phyloP scores from a whole-genome alignment of 2,329 filamentous ascomycete species.

The Claviceps sp. region DNA sequence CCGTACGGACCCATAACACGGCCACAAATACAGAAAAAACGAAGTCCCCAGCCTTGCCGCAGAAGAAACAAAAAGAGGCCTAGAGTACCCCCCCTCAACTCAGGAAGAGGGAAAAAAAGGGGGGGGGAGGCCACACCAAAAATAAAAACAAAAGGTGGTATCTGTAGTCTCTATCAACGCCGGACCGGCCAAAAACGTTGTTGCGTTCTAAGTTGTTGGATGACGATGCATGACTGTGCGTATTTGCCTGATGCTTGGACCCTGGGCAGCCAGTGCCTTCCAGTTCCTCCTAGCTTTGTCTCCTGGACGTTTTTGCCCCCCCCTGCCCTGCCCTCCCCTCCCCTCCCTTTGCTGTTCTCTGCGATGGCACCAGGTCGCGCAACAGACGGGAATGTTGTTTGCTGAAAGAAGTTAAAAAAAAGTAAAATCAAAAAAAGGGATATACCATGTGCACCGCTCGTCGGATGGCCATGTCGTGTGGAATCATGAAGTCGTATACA shows the following conservation, averaged over 20 bases:
- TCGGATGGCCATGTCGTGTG: conserved; percentile 2
- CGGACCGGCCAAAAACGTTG: conserved; percentile 11
- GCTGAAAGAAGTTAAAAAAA: not conserved
- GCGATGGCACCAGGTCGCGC: not conserved
- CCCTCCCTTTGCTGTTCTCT: not conserved
- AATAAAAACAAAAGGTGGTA: conserved; percentile 7
- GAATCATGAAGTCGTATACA: conserved; percentile 6
- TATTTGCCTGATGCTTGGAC: not conserved
- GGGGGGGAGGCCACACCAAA: not conserved
- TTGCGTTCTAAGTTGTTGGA: conserved; percentile 7
- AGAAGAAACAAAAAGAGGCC: not conserved
- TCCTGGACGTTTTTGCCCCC: not conserved
- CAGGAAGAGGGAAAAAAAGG: too few relatives aligned
- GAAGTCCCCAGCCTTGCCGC: too few relatives aligned
- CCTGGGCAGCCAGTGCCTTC: not conserved
- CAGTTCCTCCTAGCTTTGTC: too few relatives aligned
- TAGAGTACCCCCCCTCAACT: too few relatives aligned
- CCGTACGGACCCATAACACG: not conserved
- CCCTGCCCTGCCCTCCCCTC: not conserved
- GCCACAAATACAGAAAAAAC: not conserved
- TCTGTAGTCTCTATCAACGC: conserved; percentile 10
- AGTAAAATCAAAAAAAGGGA: not conserved
- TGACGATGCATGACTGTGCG: conserved; percentile 1
- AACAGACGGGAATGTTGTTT: not conserved
- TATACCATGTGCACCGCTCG: conserved; percentile 1